A percentile compares a stretch with the other conserved stretches of the same genome.
Evolutionary conservation across 2,329 filamentous ascomycete species (phyloP).

Genomic region (Pezicula rhizophila): DNA sequence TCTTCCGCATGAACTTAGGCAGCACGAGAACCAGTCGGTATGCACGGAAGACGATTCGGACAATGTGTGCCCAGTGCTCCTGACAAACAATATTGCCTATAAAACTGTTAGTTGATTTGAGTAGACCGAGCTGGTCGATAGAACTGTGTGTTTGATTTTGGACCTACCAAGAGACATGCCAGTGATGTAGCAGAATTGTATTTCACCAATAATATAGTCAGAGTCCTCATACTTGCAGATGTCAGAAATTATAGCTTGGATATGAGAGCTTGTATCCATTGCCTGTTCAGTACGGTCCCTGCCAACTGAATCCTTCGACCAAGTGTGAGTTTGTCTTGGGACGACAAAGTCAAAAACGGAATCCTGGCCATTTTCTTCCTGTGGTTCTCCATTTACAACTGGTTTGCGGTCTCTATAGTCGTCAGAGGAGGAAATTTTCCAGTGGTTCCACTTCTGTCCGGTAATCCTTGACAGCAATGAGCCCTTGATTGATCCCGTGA

Average conservation of each 20-base stretch:
- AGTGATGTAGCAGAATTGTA: slow-evolving; percentile 54
- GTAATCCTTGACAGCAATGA: slow-evolving; percentile 42
- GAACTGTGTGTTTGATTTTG: too few relatives aligned
- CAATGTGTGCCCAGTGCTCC: slow-evolving; percentile 56
- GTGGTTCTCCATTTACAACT: neutral
- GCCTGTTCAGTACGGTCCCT: slow-evolving; percentile 37
- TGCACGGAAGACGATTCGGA: slow-evolving; percentile 45
- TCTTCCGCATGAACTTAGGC: slow-evolving; percentile 38
- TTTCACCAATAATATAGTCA: slow-evolving; percentile 48
- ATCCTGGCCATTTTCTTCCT: slow-evolving; percentile 30
- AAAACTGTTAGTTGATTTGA: neutral
- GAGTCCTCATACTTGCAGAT: slow-evolving; percentile 25
- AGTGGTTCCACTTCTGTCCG: slow-evolving; percentile 36
- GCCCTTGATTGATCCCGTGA: slow-evolving; percentile 44
- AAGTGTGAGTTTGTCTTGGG: slow-evolving; percentile 35
- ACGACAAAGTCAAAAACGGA: slow-evolving; percentile 45
- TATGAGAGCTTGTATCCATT: slow-evolving; percentile 42
- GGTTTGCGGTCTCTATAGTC: slow-evolving; percentile 28
- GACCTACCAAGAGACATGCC: slow-evolving; percentile 41
- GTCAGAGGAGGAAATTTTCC: slow-evolving; percentile 49
- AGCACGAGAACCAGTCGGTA: slow-evolving; percentile 36
- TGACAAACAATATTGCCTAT: slow-evolving; percentile 50
- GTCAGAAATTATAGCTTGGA: slow-evolving; percentile 36
- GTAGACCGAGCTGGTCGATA: too few relatives aligned
- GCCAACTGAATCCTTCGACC: slow-evolving; percentile 30